Conservation (phyloP, 2,329 filamentous ascomycete species). For the Aspergillus ruber region DNA sequence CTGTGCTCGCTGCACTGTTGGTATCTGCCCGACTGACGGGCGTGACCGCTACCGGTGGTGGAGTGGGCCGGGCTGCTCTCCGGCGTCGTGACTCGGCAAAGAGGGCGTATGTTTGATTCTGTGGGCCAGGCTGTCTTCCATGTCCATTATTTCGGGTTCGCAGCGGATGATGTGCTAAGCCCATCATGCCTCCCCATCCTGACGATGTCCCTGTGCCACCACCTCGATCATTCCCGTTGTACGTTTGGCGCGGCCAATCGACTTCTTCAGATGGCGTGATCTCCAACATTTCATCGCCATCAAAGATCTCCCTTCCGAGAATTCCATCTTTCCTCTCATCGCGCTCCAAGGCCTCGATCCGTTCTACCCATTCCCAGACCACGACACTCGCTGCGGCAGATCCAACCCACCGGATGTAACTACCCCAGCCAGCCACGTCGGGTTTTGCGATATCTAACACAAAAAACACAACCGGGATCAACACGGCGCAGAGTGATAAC, state of each 20-base stretch:
- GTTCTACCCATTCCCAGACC: constrained; percentile 96
- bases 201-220: constrained; percentile 30
- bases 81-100: constrained; percentile 9
- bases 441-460: constrained; percentile 82
- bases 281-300: constrained; percentile 88
- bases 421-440: constrained; percentile 83
- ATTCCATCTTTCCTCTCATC: constrained; percentile 94
- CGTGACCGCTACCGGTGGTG: constrained; percentile 45
- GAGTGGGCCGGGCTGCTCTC: constrained; percentile 27
- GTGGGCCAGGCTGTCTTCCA: constrained; percentile 15
- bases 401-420: constrained; percentile 94
- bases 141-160: constrained; percentile 27
- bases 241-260: constrained; percentile 37
- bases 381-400: constrained; percentile 92
- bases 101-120: constrained; percentile 9
- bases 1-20: constrained; percentile 56
- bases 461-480: constrained; percentile 89
- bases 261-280: constrained; percentile 54
- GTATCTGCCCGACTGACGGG: constrained; percentile 57
- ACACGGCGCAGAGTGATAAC: constrained; percentile 71
- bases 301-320: constrained; percentile 81
- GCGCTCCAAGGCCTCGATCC: constrained; percentile 84
- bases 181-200: constrained; percentile 35
- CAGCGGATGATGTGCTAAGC: constrained; percentile 30
- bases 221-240: constrained; percentile 34